Evolutionary conservation across 192 early-diverging fungal species (phyloP).

Genomic region (Coemansia biformis): DNA sequence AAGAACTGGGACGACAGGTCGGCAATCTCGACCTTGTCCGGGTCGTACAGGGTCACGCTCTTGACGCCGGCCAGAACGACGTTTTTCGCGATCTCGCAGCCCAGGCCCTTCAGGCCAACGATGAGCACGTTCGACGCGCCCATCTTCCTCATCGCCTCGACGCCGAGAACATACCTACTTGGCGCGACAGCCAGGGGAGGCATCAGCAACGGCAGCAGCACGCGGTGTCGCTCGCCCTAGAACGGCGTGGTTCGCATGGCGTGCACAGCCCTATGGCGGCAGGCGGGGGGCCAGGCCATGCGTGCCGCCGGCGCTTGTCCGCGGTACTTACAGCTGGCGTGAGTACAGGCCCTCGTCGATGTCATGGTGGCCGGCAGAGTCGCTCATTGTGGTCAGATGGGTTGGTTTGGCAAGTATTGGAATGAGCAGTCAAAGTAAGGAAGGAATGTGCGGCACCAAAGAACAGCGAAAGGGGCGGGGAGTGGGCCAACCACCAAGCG

Average conservation of each 20-base stretch:
- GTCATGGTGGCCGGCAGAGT: slow-evolving; percentile 10
- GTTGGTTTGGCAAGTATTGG: too few relatives aligned
- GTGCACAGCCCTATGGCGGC: too few relatives aligned
- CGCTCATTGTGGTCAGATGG: slow-evolving; percentile 8
- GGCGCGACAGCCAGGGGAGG: too few relatives aligned
- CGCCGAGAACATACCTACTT: slow-evolving; percentile 85
- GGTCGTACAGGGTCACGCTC: slow-evolving; percentile 93
- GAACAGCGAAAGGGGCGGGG: too few relatives aligned
- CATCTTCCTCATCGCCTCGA: slow-evolving; percentile 99
- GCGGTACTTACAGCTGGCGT: slow-evolving; percentile 89
- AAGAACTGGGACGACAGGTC: slow-evolving; percentile 94
- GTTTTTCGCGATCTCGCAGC: slow-evolving; percentile 99
- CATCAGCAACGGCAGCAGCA: too few relatives aligned
- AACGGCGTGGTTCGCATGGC: too few relatives aligned
- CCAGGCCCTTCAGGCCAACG: slow-evolving; percentile 92
- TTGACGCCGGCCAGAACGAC: slow-evolving; percentile 98
- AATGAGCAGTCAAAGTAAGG: too few relatives aligned
- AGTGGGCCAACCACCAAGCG: too few relatives aligned
- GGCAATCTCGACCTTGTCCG: slow-evolving; percentile 60
- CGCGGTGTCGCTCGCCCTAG: too few relatives aligned
- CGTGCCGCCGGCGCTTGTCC: too few relatives aligned
- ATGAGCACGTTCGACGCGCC: slow-evolving; percentile 91
- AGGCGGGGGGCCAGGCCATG: too few relatives aligned
- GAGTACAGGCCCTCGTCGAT: slow-evolving; percentile 99
- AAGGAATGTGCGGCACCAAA: too few relatives aligned